These are phyloP conservation scores for Saccharomycopsis guyanensis DNA, from an alignment of 805 yeast species.

Conservation along the genomic window DNA sequence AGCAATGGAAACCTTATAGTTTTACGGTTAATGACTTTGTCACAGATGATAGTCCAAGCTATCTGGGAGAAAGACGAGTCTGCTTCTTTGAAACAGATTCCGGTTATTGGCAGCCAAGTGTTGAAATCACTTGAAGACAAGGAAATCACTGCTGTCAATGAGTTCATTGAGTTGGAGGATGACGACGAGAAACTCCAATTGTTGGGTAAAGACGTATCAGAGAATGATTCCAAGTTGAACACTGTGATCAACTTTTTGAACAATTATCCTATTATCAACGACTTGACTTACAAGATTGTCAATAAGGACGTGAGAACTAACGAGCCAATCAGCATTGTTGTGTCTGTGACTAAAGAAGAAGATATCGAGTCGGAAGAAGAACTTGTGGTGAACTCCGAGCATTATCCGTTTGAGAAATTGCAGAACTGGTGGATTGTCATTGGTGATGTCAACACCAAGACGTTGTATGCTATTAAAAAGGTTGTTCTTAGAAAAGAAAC, in stretches of 20 bases:
- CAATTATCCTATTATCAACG: constrained; percentile 73
- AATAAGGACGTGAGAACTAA: constrained; percentile 34
- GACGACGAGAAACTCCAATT: constrained; percentile 64
- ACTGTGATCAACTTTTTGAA: constrained; percentile 84
- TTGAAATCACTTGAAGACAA: constrained; percentile 46
- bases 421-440: constrained; percentile 87
- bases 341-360: constrained; percentile 63
- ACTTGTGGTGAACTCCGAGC: constrained; percentile 48
- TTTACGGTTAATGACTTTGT: constrained; percentile 73
- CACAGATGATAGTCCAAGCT: constrained; percentile 84
- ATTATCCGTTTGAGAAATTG: constrained; percentile 49
- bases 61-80: constrained; percentile 77
- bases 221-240: constrained; percentile 40
- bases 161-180: constrained; percentile 56
- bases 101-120: constrained; percentile 47
- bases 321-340: constrained; percentile 37
- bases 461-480: constrained; percentile 68
- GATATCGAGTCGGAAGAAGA: constrained; percentile 52
- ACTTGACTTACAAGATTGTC: constrained; percentile 48
- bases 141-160: constrained; percentile 66
- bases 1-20: constrained; percentile 77
- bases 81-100: constrained; percentile 61
- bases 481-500: constrained; percentile 44
- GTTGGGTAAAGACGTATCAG: constrained; percentile 36
- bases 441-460: constrained; percentile 55